phyloP scores from a whole-genome alignment of 2,329 filamentous ascomycete genomes.

The Nigrospora osmanthi region DNA sequence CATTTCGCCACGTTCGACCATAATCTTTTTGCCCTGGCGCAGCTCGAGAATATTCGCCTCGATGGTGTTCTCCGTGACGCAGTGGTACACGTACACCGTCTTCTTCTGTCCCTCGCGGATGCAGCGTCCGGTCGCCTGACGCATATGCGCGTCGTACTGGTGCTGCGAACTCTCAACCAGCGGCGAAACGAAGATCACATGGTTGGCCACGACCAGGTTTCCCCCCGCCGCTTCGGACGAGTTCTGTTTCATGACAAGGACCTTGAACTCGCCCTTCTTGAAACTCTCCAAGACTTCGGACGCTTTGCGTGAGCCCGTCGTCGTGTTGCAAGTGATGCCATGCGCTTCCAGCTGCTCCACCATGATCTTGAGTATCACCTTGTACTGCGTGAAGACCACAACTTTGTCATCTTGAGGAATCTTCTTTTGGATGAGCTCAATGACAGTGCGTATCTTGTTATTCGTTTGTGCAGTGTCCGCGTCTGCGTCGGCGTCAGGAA shows the following conservation, averaged over 20 bases:
- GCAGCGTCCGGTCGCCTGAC: slow-evolving; percentile 31
- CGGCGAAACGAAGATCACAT: slow-evolving; percentile 31
- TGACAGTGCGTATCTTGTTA: slow-evolving; percentile 14
- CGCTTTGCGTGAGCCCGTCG: not conserved
- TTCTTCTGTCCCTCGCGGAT: slow-evolving; percentile 30
- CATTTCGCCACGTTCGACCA: slow-evolving; percentile 6
- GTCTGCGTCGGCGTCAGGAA: too few relatives aligned
- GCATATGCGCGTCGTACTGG: slow-evolving; percentile 24
- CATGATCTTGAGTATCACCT: slow-evolving; percentile 18
- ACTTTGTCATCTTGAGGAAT: slow-evolving; percentile 13
- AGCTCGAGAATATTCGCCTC: slow-evolving; percentile 30
- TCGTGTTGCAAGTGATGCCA: slow-evolving; percentile 8
- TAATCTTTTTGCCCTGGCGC: slow-evolving; percentile 10
- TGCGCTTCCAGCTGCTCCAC: slow-evolving; percentile 7
- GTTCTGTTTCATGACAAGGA: slow-evolving; percentile 30
- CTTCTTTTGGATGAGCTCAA: slow-evolving; percentile 4
- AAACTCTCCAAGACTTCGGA: slow-evolving; percentile 14
- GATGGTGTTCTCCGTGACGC: slow-evolving; percentile 27
- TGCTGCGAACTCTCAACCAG: slow-evolving; percentile 21
- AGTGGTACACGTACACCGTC: slow-evolving; percentile 29
- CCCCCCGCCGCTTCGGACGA: slow-evolving; percentile 29
- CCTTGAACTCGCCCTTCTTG: slow-evolving; percentile 14
- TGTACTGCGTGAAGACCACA: slow-evolving; percentile 30
- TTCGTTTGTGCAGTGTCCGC: too few relatives aligned
- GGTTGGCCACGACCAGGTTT: slow-evolving; percentile 32